These are phyloP conservation scores for Sodiomyces alkalinus DNA, from an alignment of 2,329 filamentous ascomycete species.

Conservation along the genomic window DNA sequence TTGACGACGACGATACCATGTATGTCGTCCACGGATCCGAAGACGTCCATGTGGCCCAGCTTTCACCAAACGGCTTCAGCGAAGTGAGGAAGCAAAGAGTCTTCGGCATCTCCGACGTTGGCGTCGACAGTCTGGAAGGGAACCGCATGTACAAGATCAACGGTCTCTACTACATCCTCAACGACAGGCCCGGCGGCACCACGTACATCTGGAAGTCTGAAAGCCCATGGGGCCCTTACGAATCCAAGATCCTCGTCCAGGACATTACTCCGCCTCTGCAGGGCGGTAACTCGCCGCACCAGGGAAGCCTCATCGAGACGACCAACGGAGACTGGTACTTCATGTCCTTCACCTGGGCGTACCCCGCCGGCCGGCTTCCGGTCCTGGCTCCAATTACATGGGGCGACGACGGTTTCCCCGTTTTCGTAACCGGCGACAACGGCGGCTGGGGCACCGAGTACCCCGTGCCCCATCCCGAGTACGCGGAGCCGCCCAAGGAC, in stretches of 20 bases:
- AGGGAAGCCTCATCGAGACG: conserved; percentile 39
- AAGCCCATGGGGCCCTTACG: conserved; percentile 37
- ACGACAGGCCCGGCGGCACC: conserved; percentile 26
- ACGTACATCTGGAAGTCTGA: conserved; percentile 34
- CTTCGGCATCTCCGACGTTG: conserved; percentile 20
- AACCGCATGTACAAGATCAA: conserved; percentile 41
- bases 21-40: conserved; percentile 39
- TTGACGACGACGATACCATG: conserved; percentile 43
- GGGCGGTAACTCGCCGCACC: conserved; percentile 31
- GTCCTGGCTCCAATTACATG: conserved; percentile 39
- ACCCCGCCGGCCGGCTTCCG: conserved; percentile 40
- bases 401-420: conserved; percentile 35
- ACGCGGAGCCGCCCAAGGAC: conserved; percentile 7
- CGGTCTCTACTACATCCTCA: conserved; percentile 38
- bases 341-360: conserved; percentile 39
- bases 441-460: conserved; percentile 33
- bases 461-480: conserved; percentile 15
- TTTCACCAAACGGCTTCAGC: conserved; percentile 30
- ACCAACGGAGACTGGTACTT: conserved; percentile 40
- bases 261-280: conserved; percentile 25
- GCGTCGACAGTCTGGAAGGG: conserved; percentile 28
- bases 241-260: conserved; percentile 25
- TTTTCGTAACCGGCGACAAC: conserved; percentile 21
- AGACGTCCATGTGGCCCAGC: conserved; percentile 32
- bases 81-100: conserved; percentile 28